Percentiles rank a stretch among this genome's conserved stretches.
phyloP scores from a whole-genome alignment of 2,329 filamentous ascomycete genomes.

The Ceratocystis eucalypticola region DNA sequence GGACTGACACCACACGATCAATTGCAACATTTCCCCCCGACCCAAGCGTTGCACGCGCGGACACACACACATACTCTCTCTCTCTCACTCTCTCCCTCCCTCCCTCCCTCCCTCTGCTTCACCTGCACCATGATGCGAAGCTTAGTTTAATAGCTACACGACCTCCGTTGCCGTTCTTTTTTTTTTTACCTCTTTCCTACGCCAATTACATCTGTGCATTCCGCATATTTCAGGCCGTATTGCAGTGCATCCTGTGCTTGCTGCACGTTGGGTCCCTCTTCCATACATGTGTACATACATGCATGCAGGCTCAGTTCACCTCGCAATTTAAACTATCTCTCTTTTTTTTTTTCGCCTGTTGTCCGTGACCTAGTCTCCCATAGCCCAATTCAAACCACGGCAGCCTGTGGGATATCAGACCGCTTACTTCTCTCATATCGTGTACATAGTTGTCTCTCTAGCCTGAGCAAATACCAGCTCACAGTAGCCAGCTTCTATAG shows the following conservation, averaged over 20 bases:
- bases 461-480: neutral
- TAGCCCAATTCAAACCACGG: too few species aligned
- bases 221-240: conserved; percentile 5
- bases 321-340: neutral
- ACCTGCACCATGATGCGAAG: neutral
- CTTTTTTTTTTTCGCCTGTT: neutral
- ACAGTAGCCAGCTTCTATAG: neutral
- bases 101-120: neutral
- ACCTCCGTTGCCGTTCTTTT: neutral
- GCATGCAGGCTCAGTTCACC: neutral
- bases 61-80: too few species aligned
- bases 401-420: neutral
- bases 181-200: neutral
- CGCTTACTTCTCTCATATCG: neutral
- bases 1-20: too few species aligned
- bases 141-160: neutral
- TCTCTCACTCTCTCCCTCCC: neutral
- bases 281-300: neutral
- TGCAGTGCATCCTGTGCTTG: neutral
- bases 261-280: neutral
- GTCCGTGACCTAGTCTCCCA: neutral
- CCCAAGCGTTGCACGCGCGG: too few species aligned
- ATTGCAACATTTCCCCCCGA: too few species aligned
- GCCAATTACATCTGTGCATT: neutral
- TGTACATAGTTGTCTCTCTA: neutral